A percentile compares a stretch with the other conserved stretches of the same genome.
These are phyloP conservation scores for Rutstroemia sp. DNA, from an alignment of 2,329 filamentous ascomycete species.

Conservation along the genomic window DNA sequence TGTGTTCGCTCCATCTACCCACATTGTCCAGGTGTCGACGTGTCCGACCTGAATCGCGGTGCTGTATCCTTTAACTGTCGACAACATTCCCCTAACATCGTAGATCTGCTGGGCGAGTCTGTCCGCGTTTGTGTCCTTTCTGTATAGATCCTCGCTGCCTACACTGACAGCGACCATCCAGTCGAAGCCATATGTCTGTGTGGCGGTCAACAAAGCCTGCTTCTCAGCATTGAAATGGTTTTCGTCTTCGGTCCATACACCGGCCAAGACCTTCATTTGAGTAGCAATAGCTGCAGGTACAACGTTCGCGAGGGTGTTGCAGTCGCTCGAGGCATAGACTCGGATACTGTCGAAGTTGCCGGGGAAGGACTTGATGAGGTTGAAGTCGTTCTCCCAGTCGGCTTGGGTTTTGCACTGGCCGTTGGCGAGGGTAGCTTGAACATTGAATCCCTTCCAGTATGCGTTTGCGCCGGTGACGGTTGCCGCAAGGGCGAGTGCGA, in stretches of 20 bases:
- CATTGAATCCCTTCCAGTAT: conserved; percentile 37
- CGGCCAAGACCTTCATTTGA: conserved; percentile 54
- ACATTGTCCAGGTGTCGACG: conserved; percentile 62
- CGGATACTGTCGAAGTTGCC: conserved; percentile 49
- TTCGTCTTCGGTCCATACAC: conserved; percentile 53
- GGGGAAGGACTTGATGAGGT: conserved; percentile 38
- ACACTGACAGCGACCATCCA: conserved; percentile 55
- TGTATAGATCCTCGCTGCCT: conserved; percentile 62
- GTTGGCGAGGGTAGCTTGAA: conserved; percentile 35
- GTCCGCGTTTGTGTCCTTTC: conserved; percentile 34
- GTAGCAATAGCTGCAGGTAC: conserved; percentile 53
- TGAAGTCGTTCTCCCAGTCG: conserved; percentile 61
- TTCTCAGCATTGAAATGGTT: conserved; percentile 53
- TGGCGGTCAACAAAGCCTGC: conserved; percentile 48
- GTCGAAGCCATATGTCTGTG: conserved; percentile 47
- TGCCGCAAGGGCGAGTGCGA: conserved; percentile 29
- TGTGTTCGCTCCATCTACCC: conserved; percentile 52
- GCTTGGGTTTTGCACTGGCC: conserved; percentile 58
- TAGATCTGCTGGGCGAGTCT: conserved; percentile 31
- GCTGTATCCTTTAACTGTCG: conserved; percentile 38
- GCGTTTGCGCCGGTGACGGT: conserved; percentile 28
- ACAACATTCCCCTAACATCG: conserved; percentile 45
- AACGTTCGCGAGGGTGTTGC: conserved; percentile 40
- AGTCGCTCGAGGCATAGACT: conserved; percentile 52
- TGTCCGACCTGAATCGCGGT: conserved; percentile 51